Percentiles rank a stretch among this genome's conserved stretches.
Conservation (phyloP, 1,139 yeast genomes). For the Nakaseomyces sp. region DNA sequence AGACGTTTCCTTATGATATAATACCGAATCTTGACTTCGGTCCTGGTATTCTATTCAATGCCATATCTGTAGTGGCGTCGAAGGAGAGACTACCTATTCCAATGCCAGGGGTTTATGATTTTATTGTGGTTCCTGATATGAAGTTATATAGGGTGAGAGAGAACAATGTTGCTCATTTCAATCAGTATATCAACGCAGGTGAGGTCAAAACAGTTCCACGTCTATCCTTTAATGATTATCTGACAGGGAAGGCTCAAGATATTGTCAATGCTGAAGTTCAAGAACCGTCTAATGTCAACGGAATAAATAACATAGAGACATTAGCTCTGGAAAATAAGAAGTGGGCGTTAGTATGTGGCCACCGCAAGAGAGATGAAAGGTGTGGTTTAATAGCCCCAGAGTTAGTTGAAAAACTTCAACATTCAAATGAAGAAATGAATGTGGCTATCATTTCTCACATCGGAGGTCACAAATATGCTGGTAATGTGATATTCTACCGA, state of each 20-base stretch:
- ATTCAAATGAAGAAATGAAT: slow-evolving; percentile 7
- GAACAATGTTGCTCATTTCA: slow-evolving; percentile 13
- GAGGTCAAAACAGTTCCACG: slow-evolving; percentile 5
- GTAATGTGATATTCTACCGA: slow-evolving; percentile 20
- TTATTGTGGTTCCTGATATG: slow-evolving; percentile 22
- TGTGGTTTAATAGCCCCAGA: slow-evolving; percentile 22
- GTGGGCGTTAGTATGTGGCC: slow-evolving; percentile 23
- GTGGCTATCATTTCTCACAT: slow-evolving; percentile 23
- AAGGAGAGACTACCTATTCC: neutral
- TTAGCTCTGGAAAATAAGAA: slow-evolving; percentile 7
- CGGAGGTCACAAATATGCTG: slow-evolving; percentile 29
- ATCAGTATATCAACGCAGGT: slow-evolving; percentile 16
- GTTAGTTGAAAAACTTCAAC: slow-evolving; percentile 8
- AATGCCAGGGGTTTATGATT: slow-evolving; percentile 4
- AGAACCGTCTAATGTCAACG: neutral
- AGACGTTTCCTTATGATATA: neutral
- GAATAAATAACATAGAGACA: neutral
- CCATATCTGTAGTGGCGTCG: neutral
- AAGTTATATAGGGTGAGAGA: slow-evolving; percentile 13
- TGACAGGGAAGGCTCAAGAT: slow-evolving; percentile 15
- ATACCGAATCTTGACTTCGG: slow-evolving; percentile 2
- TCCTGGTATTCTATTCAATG: slow-evolving; percentile 5
- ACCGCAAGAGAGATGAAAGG: slow-evolving; percentile 21
- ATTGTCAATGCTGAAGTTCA: slow-evolving; percentile 7
- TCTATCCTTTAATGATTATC: slow-evolving; percentile 13